Conservation (phyloP, 2,329 filamentous ascomycete genomes). For the Xenoacremonium recifei region DNA sequence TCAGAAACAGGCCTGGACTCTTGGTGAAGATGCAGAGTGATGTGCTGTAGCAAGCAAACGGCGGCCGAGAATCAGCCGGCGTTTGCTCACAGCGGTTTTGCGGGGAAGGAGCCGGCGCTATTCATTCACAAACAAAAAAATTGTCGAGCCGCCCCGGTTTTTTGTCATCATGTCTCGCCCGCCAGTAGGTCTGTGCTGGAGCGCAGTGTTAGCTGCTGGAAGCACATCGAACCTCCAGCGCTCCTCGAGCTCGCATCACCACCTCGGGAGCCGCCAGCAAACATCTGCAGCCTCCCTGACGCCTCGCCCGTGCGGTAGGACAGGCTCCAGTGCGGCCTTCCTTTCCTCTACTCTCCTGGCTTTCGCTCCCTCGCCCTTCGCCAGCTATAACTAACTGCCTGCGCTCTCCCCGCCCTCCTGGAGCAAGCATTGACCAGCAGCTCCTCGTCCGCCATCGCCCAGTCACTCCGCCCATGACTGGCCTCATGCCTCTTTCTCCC, state of each 20-base stretch:
- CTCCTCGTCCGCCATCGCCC: not conserved
- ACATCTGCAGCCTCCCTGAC: too few relatives aligned
- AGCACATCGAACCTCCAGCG: too few relatives aligned
- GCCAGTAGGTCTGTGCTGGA: too few relatives aligned
- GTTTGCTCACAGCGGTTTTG: conserved; percentile 10
- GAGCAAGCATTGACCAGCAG: conserved; percentile 9
- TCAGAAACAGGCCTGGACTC: too few relatives aligned
- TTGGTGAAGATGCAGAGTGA: too few relatives aligned
- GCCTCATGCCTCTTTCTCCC: conserved; percentile 32
- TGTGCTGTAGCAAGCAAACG: too few relatives aligned
- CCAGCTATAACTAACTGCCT: too few relatives aligned
- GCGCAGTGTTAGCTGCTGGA: too few relatives aligned
- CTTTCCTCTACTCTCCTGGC: conserved; percentile 10
- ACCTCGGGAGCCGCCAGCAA: conserved; percentile 1
- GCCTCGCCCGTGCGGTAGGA: too few relatives aligned
- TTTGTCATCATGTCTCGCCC: conserved; percentile 21
- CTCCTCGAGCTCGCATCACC: conserved; percentile 1
- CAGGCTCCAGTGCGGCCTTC: too few relatives aligned
- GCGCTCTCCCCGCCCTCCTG: not conserved
- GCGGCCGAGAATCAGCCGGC: conserved; percentile 23
- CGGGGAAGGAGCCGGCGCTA: not conserved
- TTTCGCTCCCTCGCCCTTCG: conserved; percentile 6
- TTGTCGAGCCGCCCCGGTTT: conserved; percentile 28
- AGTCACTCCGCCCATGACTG: conserved; percentile 22
- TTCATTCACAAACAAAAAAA: conserved; percentile 29